Evolutionary conservation across 345 rosid species (phyloP).

Genomic region (Euclidium syriacum): DNA sequence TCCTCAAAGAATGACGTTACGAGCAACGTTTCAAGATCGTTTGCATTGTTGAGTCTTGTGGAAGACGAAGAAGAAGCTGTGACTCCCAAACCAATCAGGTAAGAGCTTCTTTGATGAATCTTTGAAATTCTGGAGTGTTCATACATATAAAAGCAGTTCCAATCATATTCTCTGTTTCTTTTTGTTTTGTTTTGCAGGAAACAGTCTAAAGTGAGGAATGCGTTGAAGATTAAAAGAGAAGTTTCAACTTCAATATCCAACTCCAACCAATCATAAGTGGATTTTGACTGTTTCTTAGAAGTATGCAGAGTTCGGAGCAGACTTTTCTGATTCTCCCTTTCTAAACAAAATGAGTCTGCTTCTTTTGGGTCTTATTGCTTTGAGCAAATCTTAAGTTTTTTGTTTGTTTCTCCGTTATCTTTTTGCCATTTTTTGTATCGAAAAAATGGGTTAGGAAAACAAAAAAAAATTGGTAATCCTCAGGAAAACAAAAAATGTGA

Average conservation of each 20-base stretch:
- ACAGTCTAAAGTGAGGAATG: neutral
- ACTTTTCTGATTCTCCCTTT: no score
- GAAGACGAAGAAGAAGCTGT: no score
- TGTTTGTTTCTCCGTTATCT: neutral
- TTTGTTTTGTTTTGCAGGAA: conserved; percentile 10
- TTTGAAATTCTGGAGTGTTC: neutral
- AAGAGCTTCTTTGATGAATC: neutral
- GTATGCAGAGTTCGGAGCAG: neutral
- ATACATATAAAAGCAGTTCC: neutral
- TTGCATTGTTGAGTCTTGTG: conserved; percentile 18
- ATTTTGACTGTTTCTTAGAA: neutral
- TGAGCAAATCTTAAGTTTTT: neutral
- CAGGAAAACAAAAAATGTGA: no score
- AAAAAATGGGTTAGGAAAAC: neutral
- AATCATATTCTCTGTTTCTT: neutral
- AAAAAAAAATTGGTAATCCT: no score
- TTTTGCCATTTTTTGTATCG: neutral
- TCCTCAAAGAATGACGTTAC: neutral
- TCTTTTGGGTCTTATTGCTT: neutral
- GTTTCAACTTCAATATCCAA: neutral
- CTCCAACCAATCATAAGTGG: neutral
- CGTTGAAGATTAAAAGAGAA: conserved; percentile 3
- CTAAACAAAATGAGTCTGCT: neutral
- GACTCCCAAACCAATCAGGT: conserved; percentile 14
- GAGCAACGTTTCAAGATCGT: conserved; percentile 10